These are phyloP conservation scores for Colletotrichum simmondsii DNA, from an alignment of 2,329 filamentous ascomycete genomes.

Conservation along the genomic window DNA sequence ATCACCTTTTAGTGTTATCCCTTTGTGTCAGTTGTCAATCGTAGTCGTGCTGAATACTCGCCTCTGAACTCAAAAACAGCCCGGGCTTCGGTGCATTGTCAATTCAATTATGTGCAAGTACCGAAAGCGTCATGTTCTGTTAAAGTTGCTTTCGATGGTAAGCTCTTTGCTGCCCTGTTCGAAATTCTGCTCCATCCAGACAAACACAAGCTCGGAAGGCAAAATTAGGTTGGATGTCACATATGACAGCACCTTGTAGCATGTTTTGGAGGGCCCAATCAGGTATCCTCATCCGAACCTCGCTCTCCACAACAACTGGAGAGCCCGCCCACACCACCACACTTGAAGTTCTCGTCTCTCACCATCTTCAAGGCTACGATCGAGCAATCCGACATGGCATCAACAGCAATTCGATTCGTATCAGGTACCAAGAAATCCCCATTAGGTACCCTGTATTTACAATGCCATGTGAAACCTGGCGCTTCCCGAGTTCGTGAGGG, in stretches of 20 bases:
- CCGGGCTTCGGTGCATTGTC: too few species aligned
- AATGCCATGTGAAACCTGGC: slow-evolving; percentile 76
- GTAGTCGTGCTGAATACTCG: too few species aligned
- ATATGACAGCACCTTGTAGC: not conserved
- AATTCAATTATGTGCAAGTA: too few species aligned
- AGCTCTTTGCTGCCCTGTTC: not conserved
- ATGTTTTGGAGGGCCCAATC: not conserved
- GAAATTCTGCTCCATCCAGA: not conserved
- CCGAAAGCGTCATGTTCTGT: too few species aligned
- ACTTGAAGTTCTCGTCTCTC: not conserved
- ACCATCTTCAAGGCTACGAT: not conserved
- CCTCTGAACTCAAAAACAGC: too few species aligned
- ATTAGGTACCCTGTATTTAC: slow-evolving; percentile 63
- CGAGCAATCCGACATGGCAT: not conserved
- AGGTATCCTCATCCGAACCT: not conserved
- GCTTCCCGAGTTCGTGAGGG: slow-evolving; percentile 71
- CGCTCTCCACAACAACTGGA: slow-evolving; percentile 7
- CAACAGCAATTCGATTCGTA: slow-evolving; percentile 57
- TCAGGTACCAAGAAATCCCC: slow-evolving; percentile 58
- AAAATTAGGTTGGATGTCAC: not conserved
- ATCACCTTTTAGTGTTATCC: too few species aligned
- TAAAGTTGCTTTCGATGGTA: too few species aligned
- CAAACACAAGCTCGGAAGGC: not conserved
- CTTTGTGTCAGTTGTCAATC: too few species aligned
- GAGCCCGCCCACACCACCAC: not conserved